phyloP scores from a whole-genome alignment of 2,329 filamentous ascomycete genomes.

The Domatiomyces globalis region DNA sequence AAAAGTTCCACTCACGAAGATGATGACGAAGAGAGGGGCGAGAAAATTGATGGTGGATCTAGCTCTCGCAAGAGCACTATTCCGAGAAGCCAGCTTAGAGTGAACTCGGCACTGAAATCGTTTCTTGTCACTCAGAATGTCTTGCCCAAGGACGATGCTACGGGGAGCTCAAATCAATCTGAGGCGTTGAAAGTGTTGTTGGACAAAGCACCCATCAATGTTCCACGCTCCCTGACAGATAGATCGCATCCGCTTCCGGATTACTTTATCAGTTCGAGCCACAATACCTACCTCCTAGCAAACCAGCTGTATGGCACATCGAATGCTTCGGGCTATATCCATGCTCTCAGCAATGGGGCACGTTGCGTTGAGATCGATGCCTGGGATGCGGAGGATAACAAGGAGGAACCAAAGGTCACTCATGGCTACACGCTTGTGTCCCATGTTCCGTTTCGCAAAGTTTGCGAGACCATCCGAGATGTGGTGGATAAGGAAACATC shows the following conservation, averaged over 20 bases:
- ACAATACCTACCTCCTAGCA: conserved; percentile 17
- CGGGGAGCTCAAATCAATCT: background rate
- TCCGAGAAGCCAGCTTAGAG: conserved; percentile 12
- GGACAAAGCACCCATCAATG: conserved; percentile 13
- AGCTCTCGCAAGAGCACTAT: conserved; percentile 7
- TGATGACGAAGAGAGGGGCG: conserved; percentile 15
- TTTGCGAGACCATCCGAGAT: conserved; percentile 17
- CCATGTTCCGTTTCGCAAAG: conserved; percentile 13
- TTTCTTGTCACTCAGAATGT: conserved; percentile 13
- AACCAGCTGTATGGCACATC: conserved; percentile 16
- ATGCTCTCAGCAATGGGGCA: conserved; percentile 11
- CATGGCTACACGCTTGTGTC: conserved; percentile 17
- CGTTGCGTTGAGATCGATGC: conserved; percentile 18
- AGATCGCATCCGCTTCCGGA: conserved; percentile 15
- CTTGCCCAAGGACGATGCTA: conserved; percentile 10
- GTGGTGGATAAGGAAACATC: conserved; percentile 14
- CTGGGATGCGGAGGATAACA: conserved; percentile 14
- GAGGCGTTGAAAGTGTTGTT: conserved; percentile 8
- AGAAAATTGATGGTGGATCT: conserved; percentile 14
- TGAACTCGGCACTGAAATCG: conserved; percentile 10
- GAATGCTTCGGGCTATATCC: conserved; percentile 13
- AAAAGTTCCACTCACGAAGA: conserved; percentile 5
- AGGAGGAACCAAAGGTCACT: conserved; percentile 17
- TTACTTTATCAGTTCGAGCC: conserved; percentile 18
- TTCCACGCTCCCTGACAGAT: conserved; percentile 12